Evolutionary conservation across 2,329 filamentous ascomycete genomes (phyloP), one percentile per base, ranked within the genome.

Genomic region (Fusarium pseudocircinatum): DNA sequence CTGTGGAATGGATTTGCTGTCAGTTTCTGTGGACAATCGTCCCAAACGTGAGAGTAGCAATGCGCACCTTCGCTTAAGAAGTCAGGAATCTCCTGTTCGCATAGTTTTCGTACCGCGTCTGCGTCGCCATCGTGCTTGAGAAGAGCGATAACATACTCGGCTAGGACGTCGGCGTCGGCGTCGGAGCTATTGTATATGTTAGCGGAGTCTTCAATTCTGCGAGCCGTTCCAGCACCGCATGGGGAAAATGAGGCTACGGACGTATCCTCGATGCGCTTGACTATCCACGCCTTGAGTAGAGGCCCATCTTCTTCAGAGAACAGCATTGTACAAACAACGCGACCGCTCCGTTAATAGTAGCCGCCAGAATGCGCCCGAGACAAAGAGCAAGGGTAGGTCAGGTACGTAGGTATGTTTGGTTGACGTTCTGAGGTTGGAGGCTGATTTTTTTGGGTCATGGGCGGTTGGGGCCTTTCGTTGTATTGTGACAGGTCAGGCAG

Each of bases 141-240:
- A 26, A 96, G 87, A 12, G 93, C 93, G 69, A 95, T 86, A n/a
- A 96, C 92, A 79, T 95, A 96, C 77, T 96, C 94, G 52, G 93
- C 93, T 7, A 96, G 90, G 10, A 96, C 93, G 78, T 95, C 93
- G 37, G 91, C 89, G 79, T 96, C 94, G 57, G 93, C 93, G 78
- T 95, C 93, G 34, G 92, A 94, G 60, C 93, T 94, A 71, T 52
- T 75, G 59, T 26, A 18, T n/a, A 32, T 47, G 67, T 78, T 47
- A 74, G 67, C 58, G 24, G 39, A 56, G 36, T 34, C 44, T 42
- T 44, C 47, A 44, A 37, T 42, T 39, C 46, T 54, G 67, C 44
- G 36, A 54, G 32, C 37, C 32, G 42, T 54, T 67, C 37, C 24
- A 18, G 26, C 7, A 18, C 34, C 32, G 42, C 30, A 42, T 34